phyloP scores from a whole-genome alignment of 2,329 filamentous ascomycete species.

The Huntiella omanensis region DNA sequence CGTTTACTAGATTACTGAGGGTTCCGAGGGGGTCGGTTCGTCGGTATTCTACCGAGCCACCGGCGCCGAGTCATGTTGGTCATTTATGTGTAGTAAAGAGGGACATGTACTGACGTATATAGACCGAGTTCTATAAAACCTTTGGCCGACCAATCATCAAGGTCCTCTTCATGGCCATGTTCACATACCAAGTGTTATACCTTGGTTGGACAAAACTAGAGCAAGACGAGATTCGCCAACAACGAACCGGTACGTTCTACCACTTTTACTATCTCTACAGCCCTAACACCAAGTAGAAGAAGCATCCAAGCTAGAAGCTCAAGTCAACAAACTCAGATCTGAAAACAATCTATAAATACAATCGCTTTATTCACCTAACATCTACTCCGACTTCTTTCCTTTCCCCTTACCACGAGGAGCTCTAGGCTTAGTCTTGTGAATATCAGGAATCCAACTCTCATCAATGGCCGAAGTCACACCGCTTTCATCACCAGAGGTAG shows the following conservation, averaged over 20 bases:
- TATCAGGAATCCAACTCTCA: slow-evolving; percentile 80
- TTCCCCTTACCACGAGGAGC: slow-evolving; percentile 47
- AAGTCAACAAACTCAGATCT: slow-evolving; percentile 3
- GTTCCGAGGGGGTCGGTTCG: background rate
- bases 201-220: slow-evolving; percentile 59
- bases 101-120: background rate
- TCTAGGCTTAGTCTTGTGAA: slow-evolving; percentile 73
- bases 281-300: slow-evolving; percentile 1
- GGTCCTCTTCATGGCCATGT: slow-evolving; percentile 53
- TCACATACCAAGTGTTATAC: slow-evolving; percentile 63
- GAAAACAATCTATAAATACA: slow-evolving; percentile 4
- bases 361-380: background rate
- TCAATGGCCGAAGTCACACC: slow-evolving; percentile 59
- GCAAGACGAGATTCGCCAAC: slow-evolving; percentile 37
- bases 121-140: slow-evolving; percentile 54
- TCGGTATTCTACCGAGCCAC: slow-evolving; percentile 7
- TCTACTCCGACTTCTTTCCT: slow-evolving; percentile 19
- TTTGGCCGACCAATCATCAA: slow-evolving; percentile 58
- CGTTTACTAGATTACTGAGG: too few species aligned
- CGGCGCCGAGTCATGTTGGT: slow-evolving; percentile 8
- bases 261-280: background rate
- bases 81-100: background rate
- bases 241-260: slow-evolving; percentile 3
- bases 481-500: slow-evolving; percentile 51
- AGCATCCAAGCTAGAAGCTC: slow-evolving; percentile 2